Base-by-base conservation (phyloP, 495 filamentous ascomycete genomes). In the Penicillium crystallinum region DNA sequence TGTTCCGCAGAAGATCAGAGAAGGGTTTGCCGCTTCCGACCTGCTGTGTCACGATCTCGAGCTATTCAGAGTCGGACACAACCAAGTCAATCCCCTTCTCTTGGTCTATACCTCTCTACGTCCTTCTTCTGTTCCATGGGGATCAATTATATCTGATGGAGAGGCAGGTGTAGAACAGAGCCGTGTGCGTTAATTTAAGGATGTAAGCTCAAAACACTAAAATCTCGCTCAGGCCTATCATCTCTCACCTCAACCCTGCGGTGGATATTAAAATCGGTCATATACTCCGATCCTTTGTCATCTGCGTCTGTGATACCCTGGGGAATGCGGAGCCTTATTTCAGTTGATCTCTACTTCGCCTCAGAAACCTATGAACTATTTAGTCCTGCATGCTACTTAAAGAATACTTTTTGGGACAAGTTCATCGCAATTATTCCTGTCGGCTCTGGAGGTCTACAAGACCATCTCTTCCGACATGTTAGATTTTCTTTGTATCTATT, bases 401-500 rank as follows among this genome's bases (percentile, higher is more conserved):
- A n/a, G n/a, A 41, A 8, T 40, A 23, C 21, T 14, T 15, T 25
- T 2, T 22, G 0, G 25, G 10, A 23, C 14, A 12, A 27, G 22
- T 42, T 6, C 22, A 29, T 43, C 27, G n/a, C 23, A 36, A 36
- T 3, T 2, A n/a, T n/a, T 4, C 5, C 15, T 15, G n/a, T 15
- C 34, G 17, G n/a, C 15, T 6, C n/a, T 1, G 8, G 6, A 1
- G 0, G 17, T 8, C n/a, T 15, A 25, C 30, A 35, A 6, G 10
- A 11, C 12, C 31, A 22, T 18, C 23, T 36, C 31, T 48, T 52
- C 30, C 10, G 31, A 23, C 1, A 27, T 46, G 22, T n/a, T 53
- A 11, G 19, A 5, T 19, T 51, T 52, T 18, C 44, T 41, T 33
- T 48, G 42, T n/a, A 29, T 40, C 14, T 49, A 57, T 40, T 34